These are phyloP conservation scores for Chlorella sp. DNA, from an alignment of 139 green algal genomes.

Conservation along the genomic window DNA sequence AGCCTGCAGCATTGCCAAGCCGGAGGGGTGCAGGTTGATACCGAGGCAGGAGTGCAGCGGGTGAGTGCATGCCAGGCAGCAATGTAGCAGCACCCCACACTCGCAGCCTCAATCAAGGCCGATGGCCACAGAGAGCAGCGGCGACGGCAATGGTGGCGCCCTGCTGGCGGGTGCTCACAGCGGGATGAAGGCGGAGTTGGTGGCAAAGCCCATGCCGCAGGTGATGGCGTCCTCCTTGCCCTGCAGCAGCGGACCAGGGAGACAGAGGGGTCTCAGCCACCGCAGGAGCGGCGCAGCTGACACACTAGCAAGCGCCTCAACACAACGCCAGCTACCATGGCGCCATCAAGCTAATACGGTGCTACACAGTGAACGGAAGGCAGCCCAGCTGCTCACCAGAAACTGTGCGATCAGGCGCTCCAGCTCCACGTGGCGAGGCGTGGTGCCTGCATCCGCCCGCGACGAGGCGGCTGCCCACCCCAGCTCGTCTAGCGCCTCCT, in stretches of 20 bases:
- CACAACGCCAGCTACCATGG: neutral
- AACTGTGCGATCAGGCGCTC: slow-evolving; percentile 87
- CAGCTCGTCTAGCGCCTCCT: slow-evolving; percentile 65
- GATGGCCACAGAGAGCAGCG: too few species aligned
- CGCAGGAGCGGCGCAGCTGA: slow-evolving; percentile 31
- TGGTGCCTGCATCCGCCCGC: slow-evolving; percentile 73
- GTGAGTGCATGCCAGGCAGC: too few species aligned
- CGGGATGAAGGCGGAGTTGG: slow-evolving; percentile 94
- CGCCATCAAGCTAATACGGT: neutral
- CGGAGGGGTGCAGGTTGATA: too few species aligned
- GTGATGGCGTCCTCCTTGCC: slow-evolving; percentile 89
- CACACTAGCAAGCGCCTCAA: slow-evolving; percentile 72
- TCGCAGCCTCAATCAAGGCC: too few species aligned
- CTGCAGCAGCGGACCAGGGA: neutral
- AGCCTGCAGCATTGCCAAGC: slow-evolving; percentile 47
- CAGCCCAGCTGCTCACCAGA: slow-evolving; percentile 44
- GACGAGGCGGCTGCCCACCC: slow-evolving; percentile 73
- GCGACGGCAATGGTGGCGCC: too few species aligned
- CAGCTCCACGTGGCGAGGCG: slow-evolving; percentile 78
- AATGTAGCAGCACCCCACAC: too few species aligned
- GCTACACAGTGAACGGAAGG: neutral
- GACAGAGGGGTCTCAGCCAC: neutral
- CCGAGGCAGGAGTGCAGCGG: too few species aligned
- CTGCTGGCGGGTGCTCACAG: slow-evolving; percentile 18
- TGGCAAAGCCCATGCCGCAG: slow-evolving; percentile 99